Base-by-base conservation (phyloP, 305 asterid species). In the Fraxinus sp. region DNA sequence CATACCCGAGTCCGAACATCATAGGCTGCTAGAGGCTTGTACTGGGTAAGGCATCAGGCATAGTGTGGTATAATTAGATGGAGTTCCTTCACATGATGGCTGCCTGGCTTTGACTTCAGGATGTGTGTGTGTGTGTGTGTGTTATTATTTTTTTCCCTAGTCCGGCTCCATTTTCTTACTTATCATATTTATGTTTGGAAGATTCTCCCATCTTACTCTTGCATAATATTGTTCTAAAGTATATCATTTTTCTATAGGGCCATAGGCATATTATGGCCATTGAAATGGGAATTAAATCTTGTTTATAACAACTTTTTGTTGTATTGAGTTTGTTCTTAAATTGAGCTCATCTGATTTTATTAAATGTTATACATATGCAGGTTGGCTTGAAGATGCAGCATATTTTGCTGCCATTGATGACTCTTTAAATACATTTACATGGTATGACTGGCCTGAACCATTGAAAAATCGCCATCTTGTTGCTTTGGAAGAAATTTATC, bases 321-420 rank as follows among this genome's bases (percentile, higher is more conserved):
- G 2, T 80, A 11, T 13, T 57, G 46, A 49, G 37, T 76, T 13
- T 46, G 35, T 49, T 76, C 76, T 39, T 57, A 68, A 66, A 41
- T 68, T 81, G 78, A 72, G 73, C 68, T 32, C 16, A 5, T 76
- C 80, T 24, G 24, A 36, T 72, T 78, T 80, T 49, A 37, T 85
- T 52, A 85, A 41, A 66, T 80, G 46, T 68, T 83, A 49, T 78
- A 75, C 79, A 74, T 57, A 70, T 84, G 81, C 88, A 94, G 99
- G 98, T 84, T 96, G 99, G 99, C 98, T 96, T 85, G 97, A 91
- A 85, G 98, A 96, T 88, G 97, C 99, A 64, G 97, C 99, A 79
- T 90, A 91, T 88, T 96, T 96, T 91, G 98, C 99, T 87, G 99
- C 98, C 82, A 91, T 94, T 79, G 98, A 96, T 83, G 90, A 91